Base-by-base conservation (phyloP, 352 stramenopile genomes). In the Pilasporangium apinafurcum region DNA sequence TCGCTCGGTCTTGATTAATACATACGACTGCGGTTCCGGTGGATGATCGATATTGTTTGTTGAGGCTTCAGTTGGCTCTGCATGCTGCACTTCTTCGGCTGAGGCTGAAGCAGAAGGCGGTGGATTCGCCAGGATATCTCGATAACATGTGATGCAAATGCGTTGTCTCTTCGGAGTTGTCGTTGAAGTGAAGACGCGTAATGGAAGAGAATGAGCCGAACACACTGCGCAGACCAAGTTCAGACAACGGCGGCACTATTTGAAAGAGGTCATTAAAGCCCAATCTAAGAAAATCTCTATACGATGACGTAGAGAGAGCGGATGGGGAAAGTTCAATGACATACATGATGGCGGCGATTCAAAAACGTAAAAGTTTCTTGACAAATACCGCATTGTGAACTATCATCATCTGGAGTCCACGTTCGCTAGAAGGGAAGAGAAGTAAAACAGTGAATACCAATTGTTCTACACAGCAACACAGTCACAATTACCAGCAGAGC, bases 281-380 rank as follows among this genome's bases (percentile, higher is more conserved):
- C 26, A 14, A 26, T 37, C 29, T 24, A n/a, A n/a, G n/a, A n/a
- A n/a, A n/a, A n/a, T n/a, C n/a, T n/a, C n/a, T n/a, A n/a, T n/a
- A n/a, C 37, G 21, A 31, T 16, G 37, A 16, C 17, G 22, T 14
- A 37, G 9, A n/a, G 32, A 37, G 32, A 14, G 5, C 5, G 16
- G 17, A 6, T 27, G 28, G 13, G 17, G n/a, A 14, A 32, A 1
- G 8, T 20, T 8, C n/a, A 18, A 26, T n/a, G 27, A 56, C 70
- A 40, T 56, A 87, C 75, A 26, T 87, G 75, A 44, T 87, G 75
- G 9, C 75, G 71, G 30, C 75, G 71, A 26, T 87, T 87, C 48
- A 87, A 63, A 37, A 87, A 67, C 14, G 71, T 87, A 53, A 87
- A 87, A 25, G 43, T 47, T 36, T 87, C 71, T 18, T 65, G 50